Percentiles rank a stretch among this genome's conserved stretches.
These are phyloP conservation scores for Lactarius trivialis DNA, from an alignment of 768 basidiomycete species.

Conservation along the genomic window DNA sequence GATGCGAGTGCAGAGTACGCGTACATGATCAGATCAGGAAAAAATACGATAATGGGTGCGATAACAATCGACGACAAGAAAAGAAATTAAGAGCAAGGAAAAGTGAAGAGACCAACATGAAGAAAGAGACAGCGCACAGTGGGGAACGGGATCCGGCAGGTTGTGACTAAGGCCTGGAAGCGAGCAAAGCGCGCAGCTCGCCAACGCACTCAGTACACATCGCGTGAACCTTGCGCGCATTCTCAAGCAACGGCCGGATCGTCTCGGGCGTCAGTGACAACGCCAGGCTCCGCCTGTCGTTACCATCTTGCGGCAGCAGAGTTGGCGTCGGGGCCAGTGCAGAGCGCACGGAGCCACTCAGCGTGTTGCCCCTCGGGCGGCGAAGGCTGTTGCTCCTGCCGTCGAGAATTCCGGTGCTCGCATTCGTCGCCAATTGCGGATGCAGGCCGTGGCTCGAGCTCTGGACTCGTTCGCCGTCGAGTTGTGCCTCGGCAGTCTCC, in stretches of 20 bases:
- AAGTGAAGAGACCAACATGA: not conserved
- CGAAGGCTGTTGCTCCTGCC: constrained; percentile 33
- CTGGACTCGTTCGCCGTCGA: constrained; percentile 26
- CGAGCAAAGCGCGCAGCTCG: constrained; percentile 53
- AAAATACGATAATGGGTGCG: not conserved
- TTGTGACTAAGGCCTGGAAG: constrained; percentile 14
- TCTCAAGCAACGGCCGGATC: constrained; percentile 75
- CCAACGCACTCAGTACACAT: constrained; percentile 62
- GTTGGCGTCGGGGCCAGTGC: constrained; percentile 43
- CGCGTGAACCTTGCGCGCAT: constrained; percentile 66
- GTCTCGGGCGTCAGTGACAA: constrained; percentile 86
- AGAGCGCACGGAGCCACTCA: constrained; percentile 59
- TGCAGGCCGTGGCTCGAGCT: not conserved
- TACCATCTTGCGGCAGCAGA: constrained; percentile 15
- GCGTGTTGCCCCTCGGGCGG: constrained; percentile 21
- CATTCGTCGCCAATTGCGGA: not conserved
- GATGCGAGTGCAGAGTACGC: constrained; percentile 11
- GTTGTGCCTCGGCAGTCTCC: constrained; percentile 41
- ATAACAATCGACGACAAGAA: not conserved
- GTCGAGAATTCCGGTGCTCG: not conserved
- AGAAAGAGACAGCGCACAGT: not conserved
- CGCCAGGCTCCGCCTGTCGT: constrained; percentile 27
- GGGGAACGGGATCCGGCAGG: not conserved
- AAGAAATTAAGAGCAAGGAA: not conserved
- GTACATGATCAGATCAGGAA: constrained; percentile 6